Base-by-base conservation (phyloP, 2,329 filamentous ascomycete species). In the Diplodia intermedia region DNA sequence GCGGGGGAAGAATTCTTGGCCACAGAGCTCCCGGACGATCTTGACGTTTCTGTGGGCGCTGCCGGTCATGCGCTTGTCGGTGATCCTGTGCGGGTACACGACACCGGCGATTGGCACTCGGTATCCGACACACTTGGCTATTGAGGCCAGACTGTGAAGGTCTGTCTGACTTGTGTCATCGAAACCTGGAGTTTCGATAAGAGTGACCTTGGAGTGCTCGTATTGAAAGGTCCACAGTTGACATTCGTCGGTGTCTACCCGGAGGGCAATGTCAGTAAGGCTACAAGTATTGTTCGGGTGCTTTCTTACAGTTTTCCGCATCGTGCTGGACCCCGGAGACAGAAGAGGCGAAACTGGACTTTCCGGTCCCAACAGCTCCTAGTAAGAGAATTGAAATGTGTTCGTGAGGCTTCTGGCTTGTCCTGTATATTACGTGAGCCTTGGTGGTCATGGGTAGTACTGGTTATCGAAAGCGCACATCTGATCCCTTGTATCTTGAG, bases 21-120 rank as follows among this genome's bases (percentile, higher is more conserved):
- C 82, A 31, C 77, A 79, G 8, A 84, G 78, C 40, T 80, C 77
- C 66, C 75, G 73, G 73, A 83, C 82, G 76, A 83, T 81, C 29
- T 76, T 69, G 2, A 83, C 69, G 68, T 82, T 83, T 66, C 77
- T 76, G 23, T 75, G 72, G 38, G 74, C 72, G 36, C 78, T 77
- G 67, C 80, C 77, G 3, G 73, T 73, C 70, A 83, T 74, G 12
- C 81, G 76, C 20, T 71, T 76, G 63, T 83, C 78, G 1, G 75
- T 77, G 68, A 84, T 83, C 0, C 75, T 75, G 61, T 82, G 81
- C 12, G 83, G 71, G 70, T 83, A 83, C 40, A 83, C 79, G 55
- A 83, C 79, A 0, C 81, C 82, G 7, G 74, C 74, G 3, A 82
- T 75, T 56, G 75, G 74, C 65, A 78, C 72, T 14, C 76, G 69